phyloP scores from a whole-genome alignment of 257 asterid genomes.

The Jacaranda copaia region DNA sequence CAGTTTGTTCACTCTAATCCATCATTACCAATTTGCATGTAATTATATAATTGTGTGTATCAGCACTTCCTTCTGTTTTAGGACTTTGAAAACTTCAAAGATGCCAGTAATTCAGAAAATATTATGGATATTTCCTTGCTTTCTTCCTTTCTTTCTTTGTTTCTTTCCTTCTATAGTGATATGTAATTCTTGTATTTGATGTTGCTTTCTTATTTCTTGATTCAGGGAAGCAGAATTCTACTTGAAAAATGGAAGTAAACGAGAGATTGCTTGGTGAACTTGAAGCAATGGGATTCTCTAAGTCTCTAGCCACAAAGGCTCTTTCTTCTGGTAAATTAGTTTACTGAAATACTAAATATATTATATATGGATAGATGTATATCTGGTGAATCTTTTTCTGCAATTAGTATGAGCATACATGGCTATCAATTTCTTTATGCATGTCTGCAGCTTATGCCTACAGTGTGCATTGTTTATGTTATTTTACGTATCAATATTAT shows the following conservation, averaged over 20 bases:
- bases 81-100: not conserved
- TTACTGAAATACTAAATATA: not conserved
- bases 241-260: slow-evolving; percentile 56
- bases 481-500: too few relatives aligned
- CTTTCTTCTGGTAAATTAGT: slow-evolving; percentile 63
- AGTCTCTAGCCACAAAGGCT: slow-evolving; percentile 61
- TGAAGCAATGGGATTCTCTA: slow-evolving; percentile 73
- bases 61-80: not conserved
- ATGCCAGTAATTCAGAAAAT: too few relatives aligned
- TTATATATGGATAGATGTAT: not conserved
- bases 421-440: not conserved
- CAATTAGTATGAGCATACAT: not conserved
- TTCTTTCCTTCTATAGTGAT: not conserved
- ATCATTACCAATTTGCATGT: not conserved
- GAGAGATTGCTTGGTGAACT: slow-evolving; percentile 65
- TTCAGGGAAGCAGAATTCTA: not conserved
- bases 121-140: too few relatives aligned
- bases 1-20: not conserved
- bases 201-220: not conserved
- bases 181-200: not conserved
- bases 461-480: too few relatives aligned
- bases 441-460: too few relatives aligned
- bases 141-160: too few relatives aligned
- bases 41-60: not conserved
- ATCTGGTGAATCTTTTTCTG: not conserved